These are phyloP conservation scores for Pseudocercospora musae DNA, from an alignment of 2,329 filamentous ascomycete genomes.

Conservation along the genomic window DNA sequence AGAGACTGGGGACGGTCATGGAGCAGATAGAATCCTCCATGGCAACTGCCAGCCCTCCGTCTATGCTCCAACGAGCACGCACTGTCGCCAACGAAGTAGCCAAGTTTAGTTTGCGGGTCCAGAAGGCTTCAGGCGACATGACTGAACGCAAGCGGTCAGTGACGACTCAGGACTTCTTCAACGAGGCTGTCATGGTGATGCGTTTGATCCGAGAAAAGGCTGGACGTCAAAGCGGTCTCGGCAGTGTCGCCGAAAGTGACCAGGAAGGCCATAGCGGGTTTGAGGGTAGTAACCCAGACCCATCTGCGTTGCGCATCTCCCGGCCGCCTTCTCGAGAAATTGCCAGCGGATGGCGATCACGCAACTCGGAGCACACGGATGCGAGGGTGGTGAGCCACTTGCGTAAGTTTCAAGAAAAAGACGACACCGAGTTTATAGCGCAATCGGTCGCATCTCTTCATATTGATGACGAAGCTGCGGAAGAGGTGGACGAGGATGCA, in stretches of 20 bases:
- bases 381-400: constrained; percentile 71
- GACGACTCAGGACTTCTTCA: constrained; percentile 89
- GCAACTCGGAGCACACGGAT: constrained; percentile 60
- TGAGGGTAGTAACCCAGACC: constrained; percentile 38
- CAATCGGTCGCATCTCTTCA: constrained; percentile 69
- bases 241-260: constrained; percentile 69
- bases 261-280: constrained; percentile 33
- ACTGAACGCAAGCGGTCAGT: constrained; percentile 70
- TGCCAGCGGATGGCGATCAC: constrained; percentile 56
- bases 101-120: constrained; percentile 45
- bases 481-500: constrained; percentile 8
- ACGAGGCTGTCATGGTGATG: constrained; percentile 95
- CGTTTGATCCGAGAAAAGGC: constrained; percentile 81
- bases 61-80: constrained; percentile 40
- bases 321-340: constrained; percentile 85
- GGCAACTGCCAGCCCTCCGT: constrained; percentile 32
- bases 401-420: constrained; percentile 78
- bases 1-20: constrained; percentile 43
- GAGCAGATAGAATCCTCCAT: constrained; percentile 45
- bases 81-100: constrained; percentile 48
- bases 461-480: constrained; percentile 32
- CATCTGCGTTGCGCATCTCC: constrained; percentile 50
- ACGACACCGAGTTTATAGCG: constrained; percentile 74
- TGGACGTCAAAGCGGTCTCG: constrained; percentile 64
- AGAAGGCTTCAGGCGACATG: constrained; percentile 34